Percentiles rank a stretch among this genome's conserved stretches.
Conservation (phyloP, 495 filamentous ascomycete genomes). For the Aspergillus homomorphus region DNA sequence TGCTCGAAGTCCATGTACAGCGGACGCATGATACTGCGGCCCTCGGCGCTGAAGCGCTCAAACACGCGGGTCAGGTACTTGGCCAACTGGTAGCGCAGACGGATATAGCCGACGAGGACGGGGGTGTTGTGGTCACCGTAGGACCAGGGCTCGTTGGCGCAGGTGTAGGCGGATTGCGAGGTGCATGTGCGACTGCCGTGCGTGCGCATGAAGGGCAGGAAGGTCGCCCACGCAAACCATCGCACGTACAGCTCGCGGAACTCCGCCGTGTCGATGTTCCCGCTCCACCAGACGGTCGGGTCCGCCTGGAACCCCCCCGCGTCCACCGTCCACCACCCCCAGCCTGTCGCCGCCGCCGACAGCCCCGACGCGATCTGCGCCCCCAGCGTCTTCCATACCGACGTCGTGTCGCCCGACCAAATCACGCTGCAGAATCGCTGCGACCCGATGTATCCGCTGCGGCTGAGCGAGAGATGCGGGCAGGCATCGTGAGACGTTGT, state of each 20-base stretch:
- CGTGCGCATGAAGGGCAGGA: slow-evolving; percentile 32
- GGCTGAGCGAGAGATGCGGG: slow-evolving; percentile 27
- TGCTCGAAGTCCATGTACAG: slow-evolving; percentile 31
- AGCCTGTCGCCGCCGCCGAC: slow-evolving; percentile 28
- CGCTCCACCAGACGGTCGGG: slow-evolving; percentile 27
- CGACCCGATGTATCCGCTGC: slow-evolving; percentile 31
- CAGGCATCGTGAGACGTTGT: slow-evolving; percentile 20
- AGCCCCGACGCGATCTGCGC: slow-evolving; percentile 27
- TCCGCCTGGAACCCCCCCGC: slow-evolving; percentile 32
- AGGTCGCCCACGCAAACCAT: slow-evolving; percentile 32
- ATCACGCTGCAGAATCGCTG: slow-evolving; percentile 34
- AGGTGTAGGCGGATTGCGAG: slow-evolving; percentile 24
- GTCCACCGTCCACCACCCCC: slow-evolving; percentile 34
- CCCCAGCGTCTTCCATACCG: slow-evolving; percentile 30
- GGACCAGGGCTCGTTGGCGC: slow-evolving; percentile 33
- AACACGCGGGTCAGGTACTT: slow-evolving; percentile 23
- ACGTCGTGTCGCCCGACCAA: slow-evolving; percentile 31
- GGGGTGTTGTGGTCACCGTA: slow-evolving; percentile 28
- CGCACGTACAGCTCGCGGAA: slow-evolving; percentile 32
- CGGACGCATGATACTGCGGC: slow-evolving; percentile 30
- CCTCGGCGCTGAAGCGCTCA: slow-evolving; percentile 20
- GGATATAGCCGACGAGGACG: slow-evolving; percentile 27
- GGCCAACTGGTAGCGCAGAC: slow-evolving; percentile 25
- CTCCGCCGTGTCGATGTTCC: slow-evolving; percentile 25
- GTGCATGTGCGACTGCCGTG: slow-evolving; percentile 26